Evolutionary conservation across 768 basidiomycete genomes (phyloP), one percentile per base, ranked within the genome.

Genomic region (Lanmaoa rubissima): DNA sequence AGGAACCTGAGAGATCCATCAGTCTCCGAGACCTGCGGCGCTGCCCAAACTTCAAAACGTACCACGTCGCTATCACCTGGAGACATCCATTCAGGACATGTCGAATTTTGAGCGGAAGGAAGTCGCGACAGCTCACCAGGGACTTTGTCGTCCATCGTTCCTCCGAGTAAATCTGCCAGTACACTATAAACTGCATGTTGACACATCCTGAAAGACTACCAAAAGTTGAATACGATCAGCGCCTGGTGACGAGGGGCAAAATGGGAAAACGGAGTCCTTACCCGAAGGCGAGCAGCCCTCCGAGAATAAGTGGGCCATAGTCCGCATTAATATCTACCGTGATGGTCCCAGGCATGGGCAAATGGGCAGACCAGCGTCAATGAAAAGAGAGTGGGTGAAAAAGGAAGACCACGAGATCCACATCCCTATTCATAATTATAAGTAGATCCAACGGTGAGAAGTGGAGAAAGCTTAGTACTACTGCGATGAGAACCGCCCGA

Each of bases 151-250:
- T 49, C 67, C 60, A 61, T 26, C 40, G 39, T 14, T 68, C 67
- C 5, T 12, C 14, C 4, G 65, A 26, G 40, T 62, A 60, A 24
- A 38, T 6, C 28, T 67, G 62, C 60, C 46, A 69, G 42, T 67
- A 69, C 43, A 67, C 40, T 17, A 68, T 34, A 39, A 62, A 68
- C 57, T 68, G 67, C 60, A 69, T 59, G 28, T 50, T 62, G 38
- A 67, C 54, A 31, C 68, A 69, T 54, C 67, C 67, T 3, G 67
- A 68, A 36, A 68, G 59, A 39, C 68, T 68, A 48, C n/a, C n/a
- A 28, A 35, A 39, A 35, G 35, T 46, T 13, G 14, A 31, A 13
- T 45, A 24, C 16, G 43, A 55, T 55, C 14, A 39, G 41, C 19
- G 16, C 34, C 12, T 2, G 13, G 24, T 7, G 26, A 34, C 9